phyloP scores from a whole-genome alignment of 148 eudicot species.

The Vaccinium macrocarpon region DNA sequence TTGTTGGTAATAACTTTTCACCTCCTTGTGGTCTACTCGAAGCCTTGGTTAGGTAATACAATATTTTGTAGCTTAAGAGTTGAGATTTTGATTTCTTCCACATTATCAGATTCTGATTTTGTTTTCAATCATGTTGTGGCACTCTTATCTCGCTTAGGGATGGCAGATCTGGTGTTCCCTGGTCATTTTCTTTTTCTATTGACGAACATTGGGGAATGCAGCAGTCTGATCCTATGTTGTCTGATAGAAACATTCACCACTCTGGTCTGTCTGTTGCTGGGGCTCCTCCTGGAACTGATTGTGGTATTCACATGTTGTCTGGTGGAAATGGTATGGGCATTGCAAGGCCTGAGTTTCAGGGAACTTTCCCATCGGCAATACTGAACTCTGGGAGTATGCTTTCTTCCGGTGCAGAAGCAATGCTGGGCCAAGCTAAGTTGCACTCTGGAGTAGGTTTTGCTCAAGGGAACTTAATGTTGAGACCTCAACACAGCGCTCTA shows the following conservation, averaged over 20 bases:
- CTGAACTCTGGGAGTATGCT: conserved; percentile 57
- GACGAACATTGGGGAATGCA: conserved; percentile 80
- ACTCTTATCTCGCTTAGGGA: conserved; percentile 36
- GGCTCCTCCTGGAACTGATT: conserved; percentile 58
- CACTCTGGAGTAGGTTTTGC: conserved; percentile 57
- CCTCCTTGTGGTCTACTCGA: conserved; percentile 34
- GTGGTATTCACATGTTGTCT: conserved; percentile 52
- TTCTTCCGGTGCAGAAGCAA: conserved; percentile 41
- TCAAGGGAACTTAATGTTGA: conserved; percentile 59
- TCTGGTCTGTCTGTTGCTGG: conserved; percentile 51
- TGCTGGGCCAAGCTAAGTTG: conserved; percentile 44
- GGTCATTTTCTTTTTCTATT: conserved; percentile 58
- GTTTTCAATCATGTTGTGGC: background rate
- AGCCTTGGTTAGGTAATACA: conserved; percentile 53
- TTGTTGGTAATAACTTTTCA: conserved; percentile 33
- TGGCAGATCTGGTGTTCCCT: conserved; percentile 58
- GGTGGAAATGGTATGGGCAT: conserved; percentile 65
- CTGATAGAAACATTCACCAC: conserved; percentile 64
- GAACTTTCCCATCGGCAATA: conserved; percentile 54
- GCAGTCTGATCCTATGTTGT: conserved; percentile 53
- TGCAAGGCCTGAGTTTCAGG: conserved; percentile 68
- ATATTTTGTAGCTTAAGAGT: background rate
- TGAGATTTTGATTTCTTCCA: background rate
- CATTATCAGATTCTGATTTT: conserved; percentile 3
- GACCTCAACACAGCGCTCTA: conserved; percentile 57